Base-by-base conservation (phyloP, 169 alveolate genomes). In the Plasmodium sp. region DNA sequence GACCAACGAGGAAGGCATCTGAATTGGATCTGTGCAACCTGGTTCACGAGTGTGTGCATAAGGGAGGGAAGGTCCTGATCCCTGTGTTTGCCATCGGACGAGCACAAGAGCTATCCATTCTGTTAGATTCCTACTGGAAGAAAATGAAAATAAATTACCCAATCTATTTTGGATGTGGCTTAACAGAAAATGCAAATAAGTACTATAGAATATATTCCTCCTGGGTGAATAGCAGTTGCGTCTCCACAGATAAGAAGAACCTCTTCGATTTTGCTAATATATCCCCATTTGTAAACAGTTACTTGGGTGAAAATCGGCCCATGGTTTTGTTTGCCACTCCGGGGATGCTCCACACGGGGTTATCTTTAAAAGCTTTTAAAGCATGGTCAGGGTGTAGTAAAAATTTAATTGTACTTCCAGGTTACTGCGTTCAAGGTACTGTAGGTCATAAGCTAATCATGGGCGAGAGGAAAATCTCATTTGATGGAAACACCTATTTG, bases 11-110 rank as follows among this genome's bases (percentile, higher is more conserved):
- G 96, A 98, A 98, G 92, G 97, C 97, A n/a, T 98, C 99, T 81
- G 99, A 99, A 96, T 96, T 99, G 96, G 99, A 98, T 84, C 98
- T 99, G 71, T 97, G 99, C 41, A 98, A 97, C 83, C 94, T 97
- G 80, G 99, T 99, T 34, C 98, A 96, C 36, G 98, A 97, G 79
- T 94, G 97, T 54, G 96, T 97, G 6, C 67, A 94, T 16, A 95
- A 91, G 83, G 98, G 98, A 82, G 99, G 99, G 5, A 99, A 99
- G 96, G 99, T 98, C 31, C 97, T 99, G 45, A 98, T 99, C 33
- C 99, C 99, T 2, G 99, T 99, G 12, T 99, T 99, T 96, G 99
- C 99, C 12, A 96, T 99, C 10, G 99, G 99, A 45, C 97, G 99
- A 93, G 99, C 99, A 41, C 99, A 99, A 96, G 99, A 99, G 94